Percentiles rank a stretch among this genome's conserved stretches.
Evolutionary conservation across 2,329 filamentous ascomycete species (phyloP).

Genomic region (Trichoderma simmonsii): DNA sequence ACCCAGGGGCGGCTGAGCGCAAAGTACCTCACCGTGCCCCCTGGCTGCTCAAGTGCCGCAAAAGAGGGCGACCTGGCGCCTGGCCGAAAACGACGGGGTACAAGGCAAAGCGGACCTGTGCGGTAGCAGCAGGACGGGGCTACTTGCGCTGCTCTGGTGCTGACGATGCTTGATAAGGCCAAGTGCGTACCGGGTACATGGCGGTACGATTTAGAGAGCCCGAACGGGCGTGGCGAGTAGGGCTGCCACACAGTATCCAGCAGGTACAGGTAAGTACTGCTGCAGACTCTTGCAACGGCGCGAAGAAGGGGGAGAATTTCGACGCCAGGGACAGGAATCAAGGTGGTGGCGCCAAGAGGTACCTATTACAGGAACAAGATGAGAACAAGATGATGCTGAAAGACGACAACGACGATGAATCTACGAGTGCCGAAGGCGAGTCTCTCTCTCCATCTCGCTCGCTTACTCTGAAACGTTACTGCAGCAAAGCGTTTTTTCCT

Average conservation of each 20-base stretch:
- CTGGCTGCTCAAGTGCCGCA: not conserved
- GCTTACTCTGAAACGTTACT: not conserved
- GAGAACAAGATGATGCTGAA: not conserved
- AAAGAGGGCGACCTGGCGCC: not conserved
- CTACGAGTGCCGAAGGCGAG: not conserved
- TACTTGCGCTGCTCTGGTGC: not conserved
- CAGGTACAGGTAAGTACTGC: not conserved
- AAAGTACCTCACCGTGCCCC: not conserved
- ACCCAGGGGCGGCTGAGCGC: not conserved
- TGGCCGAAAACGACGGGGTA: conserved; percentile 2
- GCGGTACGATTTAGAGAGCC: not conserved
- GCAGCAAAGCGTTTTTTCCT: not conserved
- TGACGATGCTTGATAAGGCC: conserved; percentile 11
- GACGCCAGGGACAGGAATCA: not conserved
- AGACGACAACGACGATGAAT: not conserved
- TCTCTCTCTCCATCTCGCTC: not conserved
- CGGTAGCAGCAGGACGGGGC: not conserved
- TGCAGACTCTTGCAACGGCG: not conserved
- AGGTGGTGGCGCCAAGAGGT: not conserved
- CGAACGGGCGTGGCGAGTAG: not conserved
- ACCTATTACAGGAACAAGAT: not conserved
- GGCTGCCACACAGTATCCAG: not conserved
- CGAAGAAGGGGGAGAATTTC: not conserved
- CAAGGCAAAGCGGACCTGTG: not conserved
- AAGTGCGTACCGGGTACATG: conserved; percentile 13